A percentile compares a stretch with the other conserved stretches of the same genome.
Conservation (phyloP, 257 asterid genomes). For the Rubia yunnanensis region DNA sequence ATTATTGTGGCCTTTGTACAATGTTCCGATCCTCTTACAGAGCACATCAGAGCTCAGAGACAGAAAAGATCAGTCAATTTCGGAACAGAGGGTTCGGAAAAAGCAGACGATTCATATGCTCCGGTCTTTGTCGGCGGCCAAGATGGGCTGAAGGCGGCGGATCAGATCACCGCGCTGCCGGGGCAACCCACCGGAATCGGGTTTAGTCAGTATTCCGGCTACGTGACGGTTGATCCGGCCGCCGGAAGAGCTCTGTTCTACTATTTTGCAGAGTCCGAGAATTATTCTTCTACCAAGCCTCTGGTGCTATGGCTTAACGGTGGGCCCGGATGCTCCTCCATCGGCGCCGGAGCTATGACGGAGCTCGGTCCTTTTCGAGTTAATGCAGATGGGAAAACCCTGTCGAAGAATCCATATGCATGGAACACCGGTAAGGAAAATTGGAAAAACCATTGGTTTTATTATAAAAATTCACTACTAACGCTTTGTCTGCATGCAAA, state of each 20-base stretch:
- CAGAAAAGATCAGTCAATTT: not conserved
- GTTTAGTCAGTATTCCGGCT: constrained; percentile 33
- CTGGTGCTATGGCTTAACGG: constrained; percentile 36
- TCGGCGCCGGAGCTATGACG: constrained; percentile 55
- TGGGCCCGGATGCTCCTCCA: constrained; percentile 75
- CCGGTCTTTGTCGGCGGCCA: constrained; percentile 10
- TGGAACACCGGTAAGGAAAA: constrained; percentile 48
- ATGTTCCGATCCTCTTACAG: not conserved
- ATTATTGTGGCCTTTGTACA: not conserved
- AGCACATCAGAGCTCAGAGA: not conserved
- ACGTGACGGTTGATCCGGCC: constrained; percentile 19
- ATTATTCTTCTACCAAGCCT: constrained; percentile 20
- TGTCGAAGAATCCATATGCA: constrained; percentile 43
- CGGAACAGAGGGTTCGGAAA: not conserved
- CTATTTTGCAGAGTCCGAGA: constrained; percentile 23
- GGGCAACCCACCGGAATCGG: constrained; percentile 30
- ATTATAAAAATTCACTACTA: too few species aligned
- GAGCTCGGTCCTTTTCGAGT: constrained; percentile 68
- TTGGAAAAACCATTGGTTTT: not conserved
- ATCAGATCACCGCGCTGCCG: constrained; percentile 14
- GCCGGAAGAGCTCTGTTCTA: constrained; percentile 31
- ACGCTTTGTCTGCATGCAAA: too few species aligned
- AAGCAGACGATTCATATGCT: not conserved
- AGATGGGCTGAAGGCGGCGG: constrained; percentile 18
- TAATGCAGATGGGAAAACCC: constrained; percentile 44